These are phyloP conservation scores for Forsythia viridissima DNA, from an alignment of 257 asterid genomes.

Conservation along the genomic window DNA sequence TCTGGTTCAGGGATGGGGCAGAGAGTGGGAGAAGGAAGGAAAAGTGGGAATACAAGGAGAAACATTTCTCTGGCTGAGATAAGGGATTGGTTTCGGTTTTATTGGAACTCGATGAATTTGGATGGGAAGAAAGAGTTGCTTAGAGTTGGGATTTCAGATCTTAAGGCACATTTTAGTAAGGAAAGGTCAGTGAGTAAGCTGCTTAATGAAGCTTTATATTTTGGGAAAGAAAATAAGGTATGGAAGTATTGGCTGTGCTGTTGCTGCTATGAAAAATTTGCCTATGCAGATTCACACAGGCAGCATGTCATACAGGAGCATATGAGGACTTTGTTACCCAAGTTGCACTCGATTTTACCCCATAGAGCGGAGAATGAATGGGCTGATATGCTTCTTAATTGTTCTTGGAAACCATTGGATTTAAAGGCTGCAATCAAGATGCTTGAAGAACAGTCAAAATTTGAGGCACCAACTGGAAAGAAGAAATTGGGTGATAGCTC, in stretches of 20 bases:
- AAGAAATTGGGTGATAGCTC: slow-evolving; percentile 41
- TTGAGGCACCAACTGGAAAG: slow-evolving; percentile 44
- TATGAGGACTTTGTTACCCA: slow-evolving; percentile 63
- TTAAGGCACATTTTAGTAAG: slow-evolving; percentile 59
- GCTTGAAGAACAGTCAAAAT: slow-evolving; percentile 49
- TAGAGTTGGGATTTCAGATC: slow-evolving; percentile 45
- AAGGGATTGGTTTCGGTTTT: slow-evolving; percentile 56
- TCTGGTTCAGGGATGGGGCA: slow-evolving; percentile 44
- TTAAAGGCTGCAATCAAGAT: slow-evolving; percentile 51
- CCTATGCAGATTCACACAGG: slow-evolving; percentile 45
- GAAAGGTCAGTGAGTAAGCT: slow-evolving; percentile 48
- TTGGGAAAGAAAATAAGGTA: slow-evolving; percentile 47
- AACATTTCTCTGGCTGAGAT: slow-evolving; percentile 56
- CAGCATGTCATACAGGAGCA: slow-evolving; percentile 67
- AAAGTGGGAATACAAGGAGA: slow-evolving; percentile 52
- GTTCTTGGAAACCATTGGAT: slow-evolving; percentile 86
- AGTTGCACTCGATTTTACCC: slow-evolving; percentile 77
- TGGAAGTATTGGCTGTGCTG: slow-evolving; percentile 78
- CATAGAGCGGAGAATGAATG: slow-evolving; percentile 71
- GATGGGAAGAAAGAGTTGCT: slow-evolving; percentile 58
- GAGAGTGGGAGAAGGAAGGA: slow-evolving; percentile 53
- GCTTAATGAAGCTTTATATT: slow-evolving; percentile 60
- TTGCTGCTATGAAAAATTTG: slow-evolving; percentile 58
- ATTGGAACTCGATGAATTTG: slow-evolving; percentile 60
- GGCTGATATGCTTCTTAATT: slow-evolving; percentile 85